A percentile compares a stretch with the other conserved stretches of the same genome.
These are phyloP conservation scores for Clarireedia sp. DNA, from an alignment of 2,329 filamentous ascomycete species.

Conservation along the genomic window DNA sequence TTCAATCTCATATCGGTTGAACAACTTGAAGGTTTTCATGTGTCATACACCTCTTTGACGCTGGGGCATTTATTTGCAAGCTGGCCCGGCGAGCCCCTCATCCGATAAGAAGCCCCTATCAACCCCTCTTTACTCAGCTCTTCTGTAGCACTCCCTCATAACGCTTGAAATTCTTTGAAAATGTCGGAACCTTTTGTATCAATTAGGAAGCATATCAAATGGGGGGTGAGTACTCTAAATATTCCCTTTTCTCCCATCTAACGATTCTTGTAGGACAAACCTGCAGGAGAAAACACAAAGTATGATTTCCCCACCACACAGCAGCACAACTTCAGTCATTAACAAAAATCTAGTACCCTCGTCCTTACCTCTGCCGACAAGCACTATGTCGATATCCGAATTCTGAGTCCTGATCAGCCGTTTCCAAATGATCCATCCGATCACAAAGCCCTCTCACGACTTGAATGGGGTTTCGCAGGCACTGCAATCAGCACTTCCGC, in stretches of 20 bases:
- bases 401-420: conserved; percentile 13
- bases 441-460: conserved; percentile 12
- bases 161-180: background rate
- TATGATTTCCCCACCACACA: conserved; percentile 2
- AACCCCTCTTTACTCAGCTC: background rate
- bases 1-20: no score
- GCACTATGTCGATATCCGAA: conserved; percentile 27
- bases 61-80: no score
- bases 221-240: conserved; percentile 17
- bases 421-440: conserved; percentile 1
- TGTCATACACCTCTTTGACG: no score
- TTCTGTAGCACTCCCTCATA: background rate
- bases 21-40: no score
- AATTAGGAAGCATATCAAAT: conserved; percentile 22
- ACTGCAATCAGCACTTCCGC: conserved; percentile 16
- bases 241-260: background rate
- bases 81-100: no score
- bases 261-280: conserved; percentile 14
- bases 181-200: conserved; percentile 18
- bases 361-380: conserved; percentile 27
- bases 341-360: conserved; percentile 20
- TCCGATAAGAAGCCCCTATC: background rate
- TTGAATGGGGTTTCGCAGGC: conserved; percentile 28
- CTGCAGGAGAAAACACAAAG: conserved; percentile 20
- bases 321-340: background rate